These are phyloP conservation scores for Saccharomycopsis olivae DNA, from an alignment of 805 yeast species.

Conservation along the genomic window DNA sequence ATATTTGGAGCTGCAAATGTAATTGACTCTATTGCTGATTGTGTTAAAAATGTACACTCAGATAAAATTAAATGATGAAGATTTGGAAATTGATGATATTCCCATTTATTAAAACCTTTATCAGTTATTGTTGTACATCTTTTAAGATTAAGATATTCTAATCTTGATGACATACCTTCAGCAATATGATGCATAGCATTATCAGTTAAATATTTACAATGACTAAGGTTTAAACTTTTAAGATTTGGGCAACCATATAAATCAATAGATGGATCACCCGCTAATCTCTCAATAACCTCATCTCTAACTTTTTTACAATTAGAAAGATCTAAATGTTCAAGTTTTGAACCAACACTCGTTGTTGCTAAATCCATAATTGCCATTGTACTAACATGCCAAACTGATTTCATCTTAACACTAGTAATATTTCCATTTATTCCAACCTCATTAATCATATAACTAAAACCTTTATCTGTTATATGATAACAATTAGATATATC, in stretches of 20 bases:
- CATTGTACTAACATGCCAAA: conserved; percentile 74
- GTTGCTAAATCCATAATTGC: conserved; percentile 70
- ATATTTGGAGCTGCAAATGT: conserved; percentile 52
- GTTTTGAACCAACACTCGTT: conserved; percentile 47
- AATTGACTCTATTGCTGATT: conserved; percentile 49
- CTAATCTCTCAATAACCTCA: conserved; percentile 56
- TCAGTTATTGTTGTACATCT: conserved; percentile 75
- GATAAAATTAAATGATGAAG: conserved; percentile 43
- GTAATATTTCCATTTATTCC: conserved; percentile 54
- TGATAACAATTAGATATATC: conserved; percentile 69
- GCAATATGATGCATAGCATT: conserved; percentile 54
- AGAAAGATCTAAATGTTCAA: conserved; percentile 53
- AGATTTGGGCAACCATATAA: conserved; percentile 49
- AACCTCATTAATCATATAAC: conserved; percentile 57
- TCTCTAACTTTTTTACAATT: conserved; percentile 69
- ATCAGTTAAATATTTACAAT: conserved; percentile 69
- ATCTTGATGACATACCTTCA: conserved; percentile 41
- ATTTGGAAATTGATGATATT: conserved; percentile 42
- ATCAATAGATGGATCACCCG: conserved; percentile 30
- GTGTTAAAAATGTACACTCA: conserved; percentile 69
- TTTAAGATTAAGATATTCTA: conserved; percentile 51
- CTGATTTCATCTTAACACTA: conserved; percentile 49
- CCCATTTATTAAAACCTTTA: conserved; percentile 60
- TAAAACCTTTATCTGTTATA: conserved; percentile 65
- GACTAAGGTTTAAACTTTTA: conserved; percentile 47